These are phyloP conservation scores for Lophium mytilinum DNA, from an alignment of 495 filamentous ascomycete genomes.

Conservation along the genomic window DNA sequence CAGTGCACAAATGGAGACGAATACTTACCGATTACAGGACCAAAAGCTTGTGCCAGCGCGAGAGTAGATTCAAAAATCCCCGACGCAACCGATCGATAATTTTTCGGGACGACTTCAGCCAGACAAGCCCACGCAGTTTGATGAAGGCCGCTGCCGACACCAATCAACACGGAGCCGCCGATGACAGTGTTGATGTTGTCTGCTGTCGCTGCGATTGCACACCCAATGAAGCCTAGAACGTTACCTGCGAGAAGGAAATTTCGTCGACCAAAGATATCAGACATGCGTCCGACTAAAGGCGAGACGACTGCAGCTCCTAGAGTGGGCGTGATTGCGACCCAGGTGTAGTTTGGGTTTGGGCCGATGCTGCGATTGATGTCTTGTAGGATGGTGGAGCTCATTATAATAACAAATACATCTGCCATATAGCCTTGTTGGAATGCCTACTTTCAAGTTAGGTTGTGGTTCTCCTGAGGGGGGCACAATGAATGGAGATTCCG, in stretches of 20 bases:
- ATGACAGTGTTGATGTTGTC: neutral
- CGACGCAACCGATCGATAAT: neutral
- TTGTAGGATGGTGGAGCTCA: neutral
- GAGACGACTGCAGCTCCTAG: conserved; percentile 6
- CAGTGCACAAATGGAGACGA: neutral
- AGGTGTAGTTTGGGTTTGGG: neutral
- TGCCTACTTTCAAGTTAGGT: neutral
- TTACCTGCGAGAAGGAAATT: neutral
- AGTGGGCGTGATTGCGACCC: neutral
- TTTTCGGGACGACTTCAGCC: neutral
- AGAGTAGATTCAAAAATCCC: neutral
- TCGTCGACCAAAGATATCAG: conserved; percentile 7
- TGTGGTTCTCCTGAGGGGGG: too few relatives aligned
- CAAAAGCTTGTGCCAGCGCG: neutral
- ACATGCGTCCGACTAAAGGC: neutral
- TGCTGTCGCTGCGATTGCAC: neutral
- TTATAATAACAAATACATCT: neutral
- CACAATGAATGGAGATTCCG: neutral
- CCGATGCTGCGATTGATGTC: neutral
- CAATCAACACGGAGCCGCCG: neutral
- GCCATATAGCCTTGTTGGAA: neutral
- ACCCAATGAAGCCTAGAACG: neutral
- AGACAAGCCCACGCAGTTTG: neutral
- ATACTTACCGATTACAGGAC: neutral
- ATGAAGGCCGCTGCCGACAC: neutral